These are phyloP conservation scores for Erucastrum elatum DNA, from an alignment of 345 rosid species.

Conservation along the genomic window DNA sequence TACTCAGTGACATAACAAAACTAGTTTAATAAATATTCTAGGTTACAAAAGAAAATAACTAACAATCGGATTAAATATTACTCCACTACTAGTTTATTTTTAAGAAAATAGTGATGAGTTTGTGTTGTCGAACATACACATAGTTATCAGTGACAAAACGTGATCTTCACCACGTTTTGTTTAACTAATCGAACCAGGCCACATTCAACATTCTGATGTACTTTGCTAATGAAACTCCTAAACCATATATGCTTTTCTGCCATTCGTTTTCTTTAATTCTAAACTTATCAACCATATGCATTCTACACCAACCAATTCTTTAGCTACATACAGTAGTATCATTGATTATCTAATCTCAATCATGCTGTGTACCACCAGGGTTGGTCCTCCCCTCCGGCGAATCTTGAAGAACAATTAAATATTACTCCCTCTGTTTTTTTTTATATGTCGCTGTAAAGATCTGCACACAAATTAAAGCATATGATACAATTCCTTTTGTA, in stretches of 20 bases:
- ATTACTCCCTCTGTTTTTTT: not conserved
- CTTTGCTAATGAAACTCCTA: not conserved
- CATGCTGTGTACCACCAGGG: slow-evolving; percentile 29
- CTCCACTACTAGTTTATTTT: not conserved
- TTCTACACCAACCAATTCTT: slow-evolving; percentile 6
- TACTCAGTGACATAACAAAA: not conserved
- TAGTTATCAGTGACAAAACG: not conserved
- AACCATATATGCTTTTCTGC: not conserved
- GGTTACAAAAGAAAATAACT: not conserved
- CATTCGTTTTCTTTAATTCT: not conserved
- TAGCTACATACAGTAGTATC: slow-evolving; percentile 6
- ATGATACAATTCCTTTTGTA: no score
- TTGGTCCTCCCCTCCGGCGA: slow-evolving; percentile 27
- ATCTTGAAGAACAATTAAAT: slow-evolving; percentile 27
- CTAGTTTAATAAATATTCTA: not conserved
- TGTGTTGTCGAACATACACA: not conserved
- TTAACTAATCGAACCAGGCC: not conserved
- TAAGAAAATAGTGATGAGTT: not conserved
- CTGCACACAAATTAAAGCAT: no score
- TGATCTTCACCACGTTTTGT: slow-evolving; percentile 9
- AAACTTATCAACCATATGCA: not conserved
- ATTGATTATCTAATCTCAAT: slow-evolving; percentile 13
- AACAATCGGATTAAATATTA: not conserved
- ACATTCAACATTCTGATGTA: slow-evolving; percentile 1
- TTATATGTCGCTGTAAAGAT: no score